A percentile compares a stretch with the other conserved stretches of the same genome.
These are phyloP conservation scores for Suillus clintonianus DNA, from an alignment of 768 basidiomycete species.

Conservation along the genomic window DNA sequence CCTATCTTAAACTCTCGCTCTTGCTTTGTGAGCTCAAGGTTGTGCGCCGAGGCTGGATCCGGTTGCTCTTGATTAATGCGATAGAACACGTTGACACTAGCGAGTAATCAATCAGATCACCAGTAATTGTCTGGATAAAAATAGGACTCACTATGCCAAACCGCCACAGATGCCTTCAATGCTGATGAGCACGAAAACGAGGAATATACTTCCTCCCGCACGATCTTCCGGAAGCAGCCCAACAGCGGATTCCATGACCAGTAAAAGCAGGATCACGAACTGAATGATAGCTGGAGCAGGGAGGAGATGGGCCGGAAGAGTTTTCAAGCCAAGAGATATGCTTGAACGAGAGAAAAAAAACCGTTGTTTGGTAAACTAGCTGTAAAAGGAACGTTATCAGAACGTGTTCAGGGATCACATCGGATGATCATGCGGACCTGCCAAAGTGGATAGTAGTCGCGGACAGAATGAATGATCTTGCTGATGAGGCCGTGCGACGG, in stretches of 20 bases:
- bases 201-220: slow-evolving; percentile 49
- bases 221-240: slow-evolving; percentile 58
- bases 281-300: slow-evolving; percentile 79
- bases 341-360: slow-evolving; percentile 92
- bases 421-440: slow-evolving; percentile 49
- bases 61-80: slow-evolving; percentile 74
- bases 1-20: slow-evolving; percentile 90
- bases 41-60: slow-evolving; percentile 45
- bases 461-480: slow-evolving; percentile 76
- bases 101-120: slow-evolving; percentile 17
- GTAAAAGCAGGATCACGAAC: slow-evolving; percentile 56
- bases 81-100: slow-evolving; percentile 87
- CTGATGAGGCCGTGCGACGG: slow-evolving; percentile 70
- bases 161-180: slow-evolving; percentile 94
- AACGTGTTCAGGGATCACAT: not conserved
- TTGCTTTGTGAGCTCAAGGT: slow-evolving; percentile 64
- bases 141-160: slow-evolving; percentile 73
- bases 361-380: slow-evolving; percentile 88
- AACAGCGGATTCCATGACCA: slow-evolving; percentile 67
- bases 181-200: slow-evolving; percentile 78
- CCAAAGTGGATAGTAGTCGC: slow-evolving; percentile 96
- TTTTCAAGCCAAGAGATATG: slow-evolving; percentile 80
- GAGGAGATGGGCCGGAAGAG: slow-evolving; percentile 69
- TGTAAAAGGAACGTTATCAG: slow-evolving; percentile 24
- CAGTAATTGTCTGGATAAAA: not conserved